These are phyloP conservation scores for Picochlorum sp. DNA, from an alignment of 139 green algal species.

Conservation along the genomic window DNA sequence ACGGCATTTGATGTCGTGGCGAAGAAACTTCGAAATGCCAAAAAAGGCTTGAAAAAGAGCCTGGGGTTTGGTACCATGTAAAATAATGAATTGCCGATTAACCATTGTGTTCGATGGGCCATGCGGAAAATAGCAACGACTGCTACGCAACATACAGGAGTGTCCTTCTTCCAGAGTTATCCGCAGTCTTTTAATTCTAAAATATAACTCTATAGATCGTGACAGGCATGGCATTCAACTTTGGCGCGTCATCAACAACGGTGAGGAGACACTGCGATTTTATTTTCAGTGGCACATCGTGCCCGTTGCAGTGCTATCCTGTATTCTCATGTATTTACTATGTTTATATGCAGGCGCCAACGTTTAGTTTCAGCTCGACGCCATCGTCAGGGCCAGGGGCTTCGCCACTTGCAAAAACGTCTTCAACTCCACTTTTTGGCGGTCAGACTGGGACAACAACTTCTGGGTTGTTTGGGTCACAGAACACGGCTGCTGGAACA, in stretches of 20 bases:
- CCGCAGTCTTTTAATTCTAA: no score
- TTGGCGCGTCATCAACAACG: conserved; percentile 5
- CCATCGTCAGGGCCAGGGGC: conserved; percentile 13
- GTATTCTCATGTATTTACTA: background rate
- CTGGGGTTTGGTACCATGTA: no score
- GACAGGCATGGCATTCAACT: conserved; percentile 14
- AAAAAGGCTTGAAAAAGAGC: no score
- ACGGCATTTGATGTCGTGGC: conserved; percentile 1
- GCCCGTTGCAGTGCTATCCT: background rate
- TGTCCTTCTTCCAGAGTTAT: no score
- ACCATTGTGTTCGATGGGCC: no score
- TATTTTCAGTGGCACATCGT: background rate
- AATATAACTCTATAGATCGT: background rate
- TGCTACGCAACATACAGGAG: no score
- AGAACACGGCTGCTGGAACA: background rate
- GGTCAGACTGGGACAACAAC: background rate
- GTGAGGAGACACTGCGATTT: background rate
- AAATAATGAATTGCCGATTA: no score
- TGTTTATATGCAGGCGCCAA: conserved; percentile 1
- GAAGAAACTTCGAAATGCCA: background rate
- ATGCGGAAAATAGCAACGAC: no score
- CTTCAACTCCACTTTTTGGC: conserved; percentile 25
- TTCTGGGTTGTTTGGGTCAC: background rate
- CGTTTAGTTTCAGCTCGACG: conserved; percentile 24
- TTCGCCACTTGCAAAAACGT: conserved; percentile 15